These are phyloP conservation scores for Mortierella sp. DNA, from an alignment of 371 early-diverging fungal species.

Conservation along the genomic window DNA sequence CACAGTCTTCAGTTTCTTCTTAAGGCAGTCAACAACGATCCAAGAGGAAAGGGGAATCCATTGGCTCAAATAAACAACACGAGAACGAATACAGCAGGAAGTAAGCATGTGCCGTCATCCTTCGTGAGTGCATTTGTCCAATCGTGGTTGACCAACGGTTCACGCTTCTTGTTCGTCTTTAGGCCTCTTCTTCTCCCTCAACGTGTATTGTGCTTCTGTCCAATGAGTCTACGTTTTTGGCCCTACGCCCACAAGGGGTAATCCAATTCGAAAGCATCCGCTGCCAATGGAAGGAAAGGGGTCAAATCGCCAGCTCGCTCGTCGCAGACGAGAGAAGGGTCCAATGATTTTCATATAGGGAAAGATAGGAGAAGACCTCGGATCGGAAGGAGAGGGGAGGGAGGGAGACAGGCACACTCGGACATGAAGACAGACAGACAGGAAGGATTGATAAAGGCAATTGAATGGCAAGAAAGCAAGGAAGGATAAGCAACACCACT, in stretches of 20 bases:
- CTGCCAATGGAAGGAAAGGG: not conserved
- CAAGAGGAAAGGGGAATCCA: constrained; percentile 13
- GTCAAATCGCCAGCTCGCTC: constrained; percentile 1
- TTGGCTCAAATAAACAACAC: not conserved
- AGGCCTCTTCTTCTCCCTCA: not conserved
- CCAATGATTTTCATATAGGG: not conserved
- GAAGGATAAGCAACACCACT: not conserved
- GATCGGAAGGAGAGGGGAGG: too few species aligned
- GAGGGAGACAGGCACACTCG: not conserved
- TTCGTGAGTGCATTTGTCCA: not conserved
- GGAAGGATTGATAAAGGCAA: not conserved
- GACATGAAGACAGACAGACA: not conserved
- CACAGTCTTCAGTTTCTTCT: not conserved
- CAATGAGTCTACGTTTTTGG: not conserved
- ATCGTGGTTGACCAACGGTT: not conserved
- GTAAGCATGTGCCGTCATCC: not conserved
- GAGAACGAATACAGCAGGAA: not conserved
- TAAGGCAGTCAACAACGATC: constrained; percentile 36
- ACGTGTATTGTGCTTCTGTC: not conserved
- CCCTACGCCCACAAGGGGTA: constrained; percentile 11
- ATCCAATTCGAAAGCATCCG: constrained; percentile 3
- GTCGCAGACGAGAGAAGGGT: not conserved
- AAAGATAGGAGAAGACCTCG: not conserved
- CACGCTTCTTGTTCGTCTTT: constrained; percentile 23
- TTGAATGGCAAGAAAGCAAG: not conserved